These are phyloP conservation scores for Nicotiana attenuata DNA, from an alignment of 257 asterid species.

Conservation along the genomic window DNA sequence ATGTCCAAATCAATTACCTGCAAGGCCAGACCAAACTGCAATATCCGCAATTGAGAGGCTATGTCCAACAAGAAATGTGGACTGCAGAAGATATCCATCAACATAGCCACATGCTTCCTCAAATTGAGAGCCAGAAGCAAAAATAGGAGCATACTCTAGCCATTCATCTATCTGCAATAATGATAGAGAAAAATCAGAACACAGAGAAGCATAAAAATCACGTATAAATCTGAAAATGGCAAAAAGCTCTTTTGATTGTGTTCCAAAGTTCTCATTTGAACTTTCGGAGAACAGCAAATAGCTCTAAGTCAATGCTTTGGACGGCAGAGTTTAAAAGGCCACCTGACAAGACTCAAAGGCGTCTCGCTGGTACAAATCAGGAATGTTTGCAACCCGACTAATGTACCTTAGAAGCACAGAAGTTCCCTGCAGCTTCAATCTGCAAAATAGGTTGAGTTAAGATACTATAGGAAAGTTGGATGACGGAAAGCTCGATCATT, in stretches of 20 bases:
- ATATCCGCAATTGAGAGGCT: conserved; percentile 76
- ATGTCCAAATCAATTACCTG: conserved; percentile 39
- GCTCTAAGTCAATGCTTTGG: background rate
- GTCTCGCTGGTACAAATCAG: conserved; percentile 45
- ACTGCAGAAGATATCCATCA: conserved; percentile 52
- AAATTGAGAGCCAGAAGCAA: conserved; percentile 80
- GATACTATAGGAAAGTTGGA: background rate
- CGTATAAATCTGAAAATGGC: background rate
- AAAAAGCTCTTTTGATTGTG: background rate
- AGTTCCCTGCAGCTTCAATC: conserved; percentile 55
- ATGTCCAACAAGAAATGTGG: conserved; percentile 64
- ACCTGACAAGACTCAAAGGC: conserved; percentile 64
- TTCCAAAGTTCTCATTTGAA: background rate
- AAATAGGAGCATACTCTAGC: conserved; percentile 66
- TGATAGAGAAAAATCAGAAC: background rate
- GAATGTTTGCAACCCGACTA: conserved; percentile 46
- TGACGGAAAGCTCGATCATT: background rate
- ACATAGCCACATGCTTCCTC: conserved; percentile 82
- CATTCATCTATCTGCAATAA: conserved; percentile 70
- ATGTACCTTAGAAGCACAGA: conserved; percentile 54
- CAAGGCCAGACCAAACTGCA: conserved; percentile 84
- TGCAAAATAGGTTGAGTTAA: conserved; percentile 30
- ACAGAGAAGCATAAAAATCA: background rate
- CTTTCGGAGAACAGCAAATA: background rate
- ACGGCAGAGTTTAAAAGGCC: background rate